Evolutionary conservation across 345 rosid genomes (phyloP).

Genomic region (Citrus trifoliata): DNA sequence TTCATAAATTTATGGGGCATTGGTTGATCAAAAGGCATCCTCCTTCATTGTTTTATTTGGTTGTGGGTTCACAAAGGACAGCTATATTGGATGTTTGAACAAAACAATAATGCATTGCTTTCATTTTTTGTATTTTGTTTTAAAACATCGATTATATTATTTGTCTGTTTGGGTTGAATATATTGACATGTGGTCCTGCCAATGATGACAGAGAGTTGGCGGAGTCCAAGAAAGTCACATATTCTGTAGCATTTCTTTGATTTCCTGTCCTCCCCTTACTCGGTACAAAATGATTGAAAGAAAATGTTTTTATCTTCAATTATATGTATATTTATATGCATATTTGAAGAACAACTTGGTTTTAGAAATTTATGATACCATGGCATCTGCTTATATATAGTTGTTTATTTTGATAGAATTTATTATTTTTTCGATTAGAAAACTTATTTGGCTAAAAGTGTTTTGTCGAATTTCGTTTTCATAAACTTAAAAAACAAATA

Average conservation of each 20-base stretch:
- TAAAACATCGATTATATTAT: not conserved
- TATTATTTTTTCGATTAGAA: no score
- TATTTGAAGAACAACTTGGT: no score
- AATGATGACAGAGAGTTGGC: not conserved
- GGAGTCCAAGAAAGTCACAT: not conserved
- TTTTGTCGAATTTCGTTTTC: no score
- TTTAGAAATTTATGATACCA: no score
- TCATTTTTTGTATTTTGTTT: not conserved
- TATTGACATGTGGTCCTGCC: not conserved
- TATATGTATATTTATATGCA: no score
- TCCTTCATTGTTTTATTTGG: constrained; percentile 16
- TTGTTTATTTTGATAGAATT: no score
- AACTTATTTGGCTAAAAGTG: no score
- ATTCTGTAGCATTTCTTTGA: not conserved
- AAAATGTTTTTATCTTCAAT: no score
- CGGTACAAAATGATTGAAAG: not conserved
- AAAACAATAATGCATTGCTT: not conserved
- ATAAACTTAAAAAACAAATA: no score
- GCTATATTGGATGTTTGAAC: constrained; percentile 8
- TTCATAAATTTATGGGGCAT: constrained; percentile 7
- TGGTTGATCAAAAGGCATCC: constrained; percentile 9
- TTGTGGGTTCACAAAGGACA: constrained; percentile 20
- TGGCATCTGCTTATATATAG: no score
- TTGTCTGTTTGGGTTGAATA: not conserved
- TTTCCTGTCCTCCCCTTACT: not conserved